phyloP scores from a whole-genome alignment of 106 monocot species.

The Agapanthus africanus region DNA sequence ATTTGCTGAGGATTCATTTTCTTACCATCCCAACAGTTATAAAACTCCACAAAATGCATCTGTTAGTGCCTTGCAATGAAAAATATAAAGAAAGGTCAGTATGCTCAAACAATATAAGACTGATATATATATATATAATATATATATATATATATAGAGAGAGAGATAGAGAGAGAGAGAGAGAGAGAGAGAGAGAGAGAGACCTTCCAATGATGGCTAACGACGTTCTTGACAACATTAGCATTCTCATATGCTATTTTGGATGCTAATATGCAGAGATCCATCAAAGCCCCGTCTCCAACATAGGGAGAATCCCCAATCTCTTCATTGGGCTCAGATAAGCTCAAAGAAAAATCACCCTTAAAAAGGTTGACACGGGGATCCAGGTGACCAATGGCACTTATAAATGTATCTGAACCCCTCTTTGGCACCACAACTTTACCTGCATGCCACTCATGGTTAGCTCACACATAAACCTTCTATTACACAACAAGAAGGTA shows the following conservation, averaged over 20 bases:
- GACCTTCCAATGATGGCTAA: too few species aligned
- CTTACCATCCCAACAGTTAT: conserved; percentile 71
- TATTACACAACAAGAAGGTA: background rate
- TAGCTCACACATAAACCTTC: background rate
- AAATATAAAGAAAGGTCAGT: background rate
- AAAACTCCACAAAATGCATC: conserved; percentile 74
- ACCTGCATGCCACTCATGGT: conserved; percentile 11
- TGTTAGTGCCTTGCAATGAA: conserved; percentile 12
- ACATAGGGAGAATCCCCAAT: background rate
- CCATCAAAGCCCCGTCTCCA: conserved; percentile 27
- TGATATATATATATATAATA: too few species aligned
- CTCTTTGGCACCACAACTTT: conserved; percentile 30
- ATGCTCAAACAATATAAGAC: conserved; percentile 2
- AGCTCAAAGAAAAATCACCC: background rate
- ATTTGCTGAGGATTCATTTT: background rate
- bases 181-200: too few species aligned
- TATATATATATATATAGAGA: too few species aligned
- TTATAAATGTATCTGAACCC: conserved; percentile 36
- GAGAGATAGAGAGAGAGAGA: too few species aligned
- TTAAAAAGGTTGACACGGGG: conserved; percentile 27
- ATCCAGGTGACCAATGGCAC: conserved; percentile 45
- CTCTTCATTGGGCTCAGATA: conserved; percentile 1
- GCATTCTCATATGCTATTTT: conserved; percentile 65
- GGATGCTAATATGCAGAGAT: conserved; percentile 54
- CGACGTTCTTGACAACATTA: conserved; percentile 25